Evolutionary conservation across 1,139 yeast genomes (phyloP).

Genomic region (Suhomyces yuchorum): DNA sequence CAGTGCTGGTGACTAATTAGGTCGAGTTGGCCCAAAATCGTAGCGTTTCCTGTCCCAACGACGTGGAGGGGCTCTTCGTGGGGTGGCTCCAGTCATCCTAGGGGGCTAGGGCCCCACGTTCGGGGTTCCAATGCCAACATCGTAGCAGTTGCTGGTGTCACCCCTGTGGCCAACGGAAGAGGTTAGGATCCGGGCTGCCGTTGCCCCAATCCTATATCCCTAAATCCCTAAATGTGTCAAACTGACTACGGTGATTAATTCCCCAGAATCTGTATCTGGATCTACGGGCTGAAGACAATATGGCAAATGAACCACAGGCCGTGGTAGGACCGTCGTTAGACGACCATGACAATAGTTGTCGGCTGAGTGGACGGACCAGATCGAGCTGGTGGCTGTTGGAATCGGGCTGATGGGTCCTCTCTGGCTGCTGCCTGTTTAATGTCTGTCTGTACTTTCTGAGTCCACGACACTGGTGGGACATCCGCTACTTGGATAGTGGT

Average conservation of each 20-base stretch:
- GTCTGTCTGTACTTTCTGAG: too few species aligned
- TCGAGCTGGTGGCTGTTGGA: too few species aligned
- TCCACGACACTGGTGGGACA: too few species aligned
- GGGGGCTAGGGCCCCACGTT: background rate
- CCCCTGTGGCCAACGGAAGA: too few species aligned
- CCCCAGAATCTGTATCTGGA: background rate
- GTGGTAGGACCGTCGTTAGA: background rate
- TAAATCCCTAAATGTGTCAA: background rate
- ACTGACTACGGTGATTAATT: background rate
- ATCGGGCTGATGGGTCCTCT: too few species aligned
- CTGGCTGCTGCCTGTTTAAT: too few species aligned
- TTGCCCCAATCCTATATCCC: too few species aligned
- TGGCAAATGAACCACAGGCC: background rate
- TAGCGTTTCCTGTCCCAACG: too few species aligned
- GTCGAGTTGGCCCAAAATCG: background rate
- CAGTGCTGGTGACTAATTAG: background rate
- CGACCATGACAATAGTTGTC: background rate
- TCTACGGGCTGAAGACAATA: background rate
- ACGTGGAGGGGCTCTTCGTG: background rate
- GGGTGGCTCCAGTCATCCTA: background rate
- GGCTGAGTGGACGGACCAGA: too few species aligned
- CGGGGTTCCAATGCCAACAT: background rate
- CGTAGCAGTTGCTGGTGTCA: background rate
- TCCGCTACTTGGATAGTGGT: too few species aligned
- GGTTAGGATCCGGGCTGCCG: too few species aligned